Conservation (phyloP, 345 rosid genomes). For the Acer yangbiense region DNA sequence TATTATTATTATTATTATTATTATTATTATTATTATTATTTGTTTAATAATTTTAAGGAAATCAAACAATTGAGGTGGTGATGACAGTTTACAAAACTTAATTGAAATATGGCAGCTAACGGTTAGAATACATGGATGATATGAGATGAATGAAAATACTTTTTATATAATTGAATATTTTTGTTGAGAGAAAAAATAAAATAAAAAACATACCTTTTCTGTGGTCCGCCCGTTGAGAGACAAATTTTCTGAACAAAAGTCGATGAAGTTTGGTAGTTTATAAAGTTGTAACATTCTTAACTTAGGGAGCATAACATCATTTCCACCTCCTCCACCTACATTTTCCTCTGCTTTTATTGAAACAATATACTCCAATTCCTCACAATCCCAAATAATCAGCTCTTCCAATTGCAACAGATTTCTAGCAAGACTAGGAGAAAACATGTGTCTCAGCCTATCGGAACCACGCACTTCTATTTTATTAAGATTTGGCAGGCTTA, state of each 20-base stretch:
- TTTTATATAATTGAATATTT: too few species aligned
- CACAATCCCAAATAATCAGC: rapidly evolving
- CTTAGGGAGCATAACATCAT: conserved; percentile 1
- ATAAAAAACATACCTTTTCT: background rate
- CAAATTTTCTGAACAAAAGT: background rate
- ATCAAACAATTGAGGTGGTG: too few species aligned
- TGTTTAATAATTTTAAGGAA: too few species aligned
- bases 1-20: too few species aligned
- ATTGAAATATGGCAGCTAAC: too few species aligned
- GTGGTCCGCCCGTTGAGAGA: background rate
- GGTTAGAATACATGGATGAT: too few species aligned
- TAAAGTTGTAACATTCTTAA: background rate
- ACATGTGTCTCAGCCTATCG: background rate
- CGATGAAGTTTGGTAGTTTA: background rate
- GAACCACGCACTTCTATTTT: too few species aligned
- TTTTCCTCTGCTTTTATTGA: background rate
- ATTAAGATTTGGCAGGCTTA: background rate
- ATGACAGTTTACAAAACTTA: too few species aligned
- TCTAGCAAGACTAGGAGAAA: background rate
- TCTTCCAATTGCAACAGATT: background rate
- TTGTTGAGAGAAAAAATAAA: too few species aligned
- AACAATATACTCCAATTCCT: background rate
- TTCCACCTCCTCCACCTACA: background rate
- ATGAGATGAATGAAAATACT: too few species aligned
- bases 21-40: too few species aligned